Evolutionary conservation across 306 rosid genomes (phyloP).

Genomic region (Glycine latifolia): DNA sequence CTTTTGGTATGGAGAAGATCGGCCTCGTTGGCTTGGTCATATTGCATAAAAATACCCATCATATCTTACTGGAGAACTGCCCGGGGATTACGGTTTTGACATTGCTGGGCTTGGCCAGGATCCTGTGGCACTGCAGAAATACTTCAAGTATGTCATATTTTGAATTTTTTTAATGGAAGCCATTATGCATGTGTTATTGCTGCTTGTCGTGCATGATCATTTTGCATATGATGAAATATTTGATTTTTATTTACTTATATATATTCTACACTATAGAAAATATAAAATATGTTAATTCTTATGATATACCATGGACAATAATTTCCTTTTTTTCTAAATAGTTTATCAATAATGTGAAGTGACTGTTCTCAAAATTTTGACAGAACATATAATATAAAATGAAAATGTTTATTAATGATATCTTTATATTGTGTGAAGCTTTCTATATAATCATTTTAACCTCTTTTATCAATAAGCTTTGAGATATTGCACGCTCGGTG

Average conservation of each 20-base stretch:
- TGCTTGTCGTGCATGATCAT: constrained; percentile 11
- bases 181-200: constrained; percentile 30
- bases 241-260: constrained; percentile 10
- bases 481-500: constrained; percentile 98
- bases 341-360: constrained; percentile 8
- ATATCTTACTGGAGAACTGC: constrained; percentile 82
- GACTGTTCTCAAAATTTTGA: background rate
- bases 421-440: constrained; percentile 15
- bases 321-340: constrained; percentile 29
- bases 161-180: constrained; percentile 22
- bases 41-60: constrained; percentile 80
- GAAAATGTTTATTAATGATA: constrained; percentile 9
- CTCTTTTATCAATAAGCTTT: constrained; percentile 63
- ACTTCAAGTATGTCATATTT: constrained; percentile 72
- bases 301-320: background rate
- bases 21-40: constrained; percentile 97
- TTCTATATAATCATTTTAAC: constrained; percentile 41
- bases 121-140: constrained; percentile 67
- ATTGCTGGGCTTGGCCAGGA: constrained; percentile 81
- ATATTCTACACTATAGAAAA: constrained; percentile 6
- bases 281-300: constrained; percentile 10
- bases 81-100: constrained; percentile 96
- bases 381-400: background rate
- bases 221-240: constrained; percentile 1
- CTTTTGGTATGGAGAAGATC: constrained; percentile 85